phyloP scores from a whole-genome alignment of 1,139 yeast species.

The Yamadazyma triangularis region DNA sequence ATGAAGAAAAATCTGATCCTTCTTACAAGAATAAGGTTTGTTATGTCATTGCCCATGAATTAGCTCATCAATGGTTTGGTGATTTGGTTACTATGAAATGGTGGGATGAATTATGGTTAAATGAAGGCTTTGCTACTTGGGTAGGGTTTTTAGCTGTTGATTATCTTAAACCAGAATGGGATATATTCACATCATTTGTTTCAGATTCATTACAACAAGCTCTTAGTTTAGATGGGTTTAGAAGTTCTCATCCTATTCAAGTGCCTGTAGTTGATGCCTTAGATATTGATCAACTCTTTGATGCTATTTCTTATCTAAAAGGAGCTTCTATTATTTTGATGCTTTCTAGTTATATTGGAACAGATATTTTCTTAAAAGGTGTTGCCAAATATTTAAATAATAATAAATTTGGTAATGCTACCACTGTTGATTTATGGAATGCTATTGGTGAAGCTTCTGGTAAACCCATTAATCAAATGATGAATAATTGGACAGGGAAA shows the following conservation, averaged over 20 bases:
- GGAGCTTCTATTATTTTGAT: conserved; percentile 75
- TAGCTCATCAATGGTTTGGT: conserved; percentile 95
- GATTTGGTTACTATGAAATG: conserved; percentile 89
- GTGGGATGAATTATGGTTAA: conserved; percentile 93
- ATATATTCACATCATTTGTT: conserved; percentile 73
- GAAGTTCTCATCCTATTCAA: conserved; percentile 81
- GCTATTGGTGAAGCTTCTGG: conserved; percentile 72
- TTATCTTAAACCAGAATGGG: conserved; percentile 80
- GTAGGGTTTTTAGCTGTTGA: conserved; percentile 80
- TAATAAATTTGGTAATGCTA: conserved; percentile 73
- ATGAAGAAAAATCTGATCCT: conserved; percentile 61
- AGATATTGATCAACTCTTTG: conserved; percentile 82
- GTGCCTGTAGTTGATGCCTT: conserved; percentile 78
- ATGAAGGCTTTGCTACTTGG: conserved; percentile 89
- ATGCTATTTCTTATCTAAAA: conserved; percentile 77
- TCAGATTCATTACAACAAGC: conserved; percentile 68
- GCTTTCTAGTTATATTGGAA: conserved; percentile 68
- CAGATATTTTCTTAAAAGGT: conserved; percentile 63
- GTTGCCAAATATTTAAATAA: conserved; percentile 65
- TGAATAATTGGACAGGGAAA: conserved; percentile 80
- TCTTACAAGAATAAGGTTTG: conserved; percentile 73
- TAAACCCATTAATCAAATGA: conserved; percentile 63
- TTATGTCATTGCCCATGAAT: conserved; percentile 84
- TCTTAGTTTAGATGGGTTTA: conserved; percentile 62
- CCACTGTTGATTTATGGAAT: conserved; percentile 76